Percentiles rank a stretch among this genome's conserved stretches.
These are phyloP conservation scores for Colletotrichum cordylinicola DNA, from an alignment of 2,329 filamentous ascomycete species.

Conservation along the genomic window DNA sequence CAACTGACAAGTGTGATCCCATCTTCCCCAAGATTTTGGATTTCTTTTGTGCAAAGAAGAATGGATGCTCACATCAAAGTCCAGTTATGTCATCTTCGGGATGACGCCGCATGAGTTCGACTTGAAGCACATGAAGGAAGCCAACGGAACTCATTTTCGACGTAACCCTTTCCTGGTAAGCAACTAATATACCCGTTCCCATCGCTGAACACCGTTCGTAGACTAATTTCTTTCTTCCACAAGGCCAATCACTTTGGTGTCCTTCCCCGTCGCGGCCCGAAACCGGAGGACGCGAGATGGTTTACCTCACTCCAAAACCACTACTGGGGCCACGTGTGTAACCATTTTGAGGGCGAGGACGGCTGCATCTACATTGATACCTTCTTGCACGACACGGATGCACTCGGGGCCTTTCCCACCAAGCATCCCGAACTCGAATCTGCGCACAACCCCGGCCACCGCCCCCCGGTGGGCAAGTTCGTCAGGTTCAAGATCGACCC, in stretches of 20 bases:
- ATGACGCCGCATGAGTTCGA: neutral
- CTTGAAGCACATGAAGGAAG: neutral
- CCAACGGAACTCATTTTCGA: neutral
- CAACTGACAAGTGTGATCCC: neutral
- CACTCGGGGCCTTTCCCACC: neutral
- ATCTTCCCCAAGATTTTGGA: too few species aligned
- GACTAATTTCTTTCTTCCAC: accelerated
- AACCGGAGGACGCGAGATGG: neutral
- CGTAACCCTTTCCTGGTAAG: neutral
- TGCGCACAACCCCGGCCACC: neutral
- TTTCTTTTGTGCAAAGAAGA: too few species aligned
- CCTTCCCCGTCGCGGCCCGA: neutral
- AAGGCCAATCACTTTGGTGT: neutral
- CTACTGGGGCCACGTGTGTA: neutral
- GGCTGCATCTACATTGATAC: neutral
- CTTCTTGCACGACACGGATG: neutral
- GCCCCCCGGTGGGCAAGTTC: neutral
- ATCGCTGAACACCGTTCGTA: neutral
- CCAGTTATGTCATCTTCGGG: neutral
- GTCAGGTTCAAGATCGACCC: neutral
- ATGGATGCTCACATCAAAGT: neutral
- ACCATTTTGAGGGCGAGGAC: neutral
- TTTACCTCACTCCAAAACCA: neutral
- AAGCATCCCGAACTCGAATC: neutral
- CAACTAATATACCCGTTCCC: accelerated